Base-by-base conservation (phyloP, 2,329 filamentous ascomycete species). In the Didymellaceae sp. region DNA sequence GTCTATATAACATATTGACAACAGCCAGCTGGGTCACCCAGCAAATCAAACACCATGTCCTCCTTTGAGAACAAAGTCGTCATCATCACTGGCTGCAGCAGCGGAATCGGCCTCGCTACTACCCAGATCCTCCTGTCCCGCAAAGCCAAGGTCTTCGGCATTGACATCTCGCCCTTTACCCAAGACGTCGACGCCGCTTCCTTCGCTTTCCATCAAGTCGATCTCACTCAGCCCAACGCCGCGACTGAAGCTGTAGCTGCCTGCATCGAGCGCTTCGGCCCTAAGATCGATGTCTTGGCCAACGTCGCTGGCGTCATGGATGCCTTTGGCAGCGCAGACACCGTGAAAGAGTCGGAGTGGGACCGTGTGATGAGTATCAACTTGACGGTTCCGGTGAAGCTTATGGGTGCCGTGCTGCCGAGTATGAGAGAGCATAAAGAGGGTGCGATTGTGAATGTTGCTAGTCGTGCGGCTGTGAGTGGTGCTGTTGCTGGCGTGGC, bases 291-390 rank as follows among this genome's bases (percentile, higher is more conserved):
- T 53, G 68, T 77, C 9, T 66, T 80, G n/a, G 66, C 76, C 37
- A 79, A 80, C 48, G 70, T 76, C 18, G 77, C 77, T 0, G 77
- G 77, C 20, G 59, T 79, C 14, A 74, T 75, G 59, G 77, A 79
- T 62, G 67, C 66, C 17, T 77, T 74, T 55, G 67, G 66, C 40
- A 68, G 69, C 22, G 76, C 73, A 5, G 75, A 75, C 42, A 68
- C 65, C 2, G 57, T 76, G 17, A 66, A 70, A 10, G 73, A 78
- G 32, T 59, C 61, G 1, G 66, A 73, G 31, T 78, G 74, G 74
- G 71, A 77, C 20, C 58, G 67, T 6, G 69, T 78, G 2, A 61
- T 79, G 45, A 65, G 62, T 4, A 62, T 76, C 37, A 80, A 80
- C 45, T 60, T 78, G 21, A 77, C 75, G 0, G 76, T 72, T 4